A percentile compares a stretch with the other conserved stretches of the same genome.
These are phyloP conservation scores for Fomes fomentarius DNA, from an alignment of 1,284 basidiomycete species.

Conservation along the genomic window DNA sequence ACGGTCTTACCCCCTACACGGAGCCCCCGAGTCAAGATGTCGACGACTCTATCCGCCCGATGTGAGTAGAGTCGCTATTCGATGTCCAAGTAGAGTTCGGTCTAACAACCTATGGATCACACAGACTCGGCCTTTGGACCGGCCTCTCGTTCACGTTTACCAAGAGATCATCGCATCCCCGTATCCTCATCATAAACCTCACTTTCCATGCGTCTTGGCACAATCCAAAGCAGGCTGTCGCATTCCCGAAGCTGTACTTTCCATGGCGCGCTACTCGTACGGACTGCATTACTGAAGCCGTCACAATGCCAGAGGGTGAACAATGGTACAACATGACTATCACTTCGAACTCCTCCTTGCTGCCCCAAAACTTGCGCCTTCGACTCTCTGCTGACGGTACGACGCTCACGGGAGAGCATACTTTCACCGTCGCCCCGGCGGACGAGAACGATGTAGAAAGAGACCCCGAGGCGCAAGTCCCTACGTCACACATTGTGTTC, in stretches of 20 bases:
- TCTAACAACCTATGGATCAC: too few species aligned
- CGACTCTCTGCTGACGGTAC: slow-evolving; percentile 4
- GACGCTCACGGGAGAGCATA: slow-evolving; percentile 4
- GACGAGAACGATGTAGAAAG: too few species aligned
- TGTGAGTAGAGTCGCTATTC: slow-evolving; percentile 5
- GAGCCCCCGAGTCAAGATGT: background rate
- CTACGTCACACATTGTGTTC: slow-evolving; percentile 15
- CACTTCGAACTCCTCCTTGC: background rate
- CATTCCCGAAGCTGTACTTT: background rate
- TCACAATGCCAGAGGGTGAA: background rate
- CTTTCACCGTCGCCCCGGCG: too few species aligned
- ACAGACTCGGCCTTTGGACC: slow-evolving; percentile 13
- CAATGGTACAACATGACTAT: background rate
- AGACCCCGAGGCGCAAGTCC: background rate
- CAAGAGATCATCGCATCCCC: background rate
- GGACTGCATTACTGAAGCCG: background rate
- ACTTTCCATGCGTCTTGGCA: background rate
- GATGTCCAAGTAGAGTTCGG: background rate
- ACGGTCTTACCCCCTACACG: background rate
- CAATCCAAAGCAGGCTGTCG: too few species aligned
- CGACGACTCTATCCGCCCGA: slow-evolving; percentile 1
- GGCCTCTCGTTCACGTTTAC: too few species aligned
- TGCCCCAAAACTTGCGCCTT: background rate
- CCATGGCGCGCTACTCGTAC: background rate
- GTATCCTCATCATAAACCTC: background rate